A percentile compares a stretch with the other conserved stretches of the same genome.
These are phyloP conservation scores for Taphrina populina DNA, from an alignment of 1,139 yeast genomes.

Conservation along the genomic window DNA sequence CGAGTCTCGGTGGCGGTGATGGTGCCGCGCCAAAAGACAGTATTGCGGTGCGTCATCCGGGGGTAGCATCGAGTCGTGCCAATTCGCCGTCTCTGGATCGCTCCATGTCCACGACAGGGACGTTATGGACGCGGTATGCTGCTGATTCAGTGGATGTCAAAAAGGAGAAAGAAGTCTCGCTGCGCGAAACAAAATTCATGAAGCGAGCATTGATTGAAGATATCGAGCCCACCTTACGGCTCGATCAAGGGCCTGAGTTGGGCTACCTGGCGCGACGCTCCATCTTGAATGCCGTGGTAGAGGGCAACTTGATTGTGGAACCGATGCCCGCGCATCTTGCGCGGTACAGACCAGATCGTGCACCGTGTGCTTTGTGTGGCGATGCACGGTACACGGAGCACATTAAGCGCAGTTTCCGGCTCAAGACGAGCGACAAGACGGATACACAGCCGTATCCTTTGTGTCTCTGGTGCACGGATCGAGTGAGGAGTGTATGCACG, in stretches of 20 bases:
- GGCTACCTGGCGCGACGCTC: constrained; percentile 60
- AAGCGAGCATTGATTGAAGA: constrained; percentile 71
- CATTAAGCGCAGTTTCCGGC: constrained; percentile 27
- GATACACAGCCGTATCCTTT: constrained; percentile 56
- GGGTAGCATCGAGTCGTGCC: constrained; percentile 2
- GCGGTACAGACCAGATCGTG: constrained; percentile 16
- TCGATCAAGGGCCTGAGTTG: constrained; percentile 62
- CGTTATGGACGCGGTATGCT: constrained; percentile 6
- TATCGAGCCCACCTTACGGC: constrained; percentile 65
- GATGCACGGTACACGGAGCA: constrained; percentile 34
- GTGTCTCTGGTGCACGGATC: constrained; percentile 77
- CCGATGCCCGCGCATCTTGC: constrained; percentile 62
- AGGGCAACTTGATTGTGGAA: constrained; percentile 78
- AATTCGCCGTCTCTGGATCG: background rate
- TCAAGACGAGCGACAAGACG: constrained; percentile 43
- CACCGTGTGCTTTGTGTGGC: constrained; percentile 42
- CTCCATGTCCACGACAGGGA: constrained; percentile 17
- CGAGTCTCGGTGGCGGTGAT: background rate
- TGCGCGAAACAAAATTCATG: constrained; percentile 58
- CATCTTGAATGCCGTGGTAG: constrained; percentile 66
- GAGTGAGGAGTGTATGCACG: constrained; percentile 77
- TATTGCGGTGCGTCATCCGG: background rate
- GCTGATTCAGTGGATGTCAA: constrained; percentile 8
- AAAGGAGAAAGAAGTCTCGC: constrained; percentile 8
- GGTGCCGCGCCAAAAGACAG: background rate